Evolutionary conservation across 1,139 yeast species (phyloP), one percentile per base, ranked within the genome.

Genomic region (Blastobotrys persicus): DNA sequence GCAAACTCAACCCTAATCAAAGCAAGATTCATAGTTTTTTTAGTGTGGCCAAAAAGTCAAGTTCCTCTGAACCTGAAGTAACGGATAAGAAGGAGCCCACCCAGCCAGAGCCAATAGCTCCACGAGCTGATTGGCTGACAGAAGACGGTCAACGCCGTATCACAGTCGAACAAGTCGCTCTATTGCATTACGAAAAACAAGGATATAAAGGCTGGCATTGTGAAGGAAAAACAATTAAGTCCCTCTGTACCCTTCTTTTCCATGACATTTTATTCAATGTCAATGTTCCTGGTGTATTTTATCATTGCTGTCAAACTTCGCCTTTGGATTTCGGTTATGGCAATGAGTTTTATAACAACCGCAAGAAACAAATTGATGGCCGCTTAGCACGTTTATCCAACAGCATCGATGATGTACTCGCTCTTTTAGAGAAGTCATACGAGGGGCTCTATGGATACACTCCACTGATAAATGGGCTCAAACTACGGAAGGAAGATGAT

Each of bases 151-250:
- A 28, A n/a, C 31, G 33, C 18, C 48, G 11, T 5, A 47, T 52
- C 11, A 54, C 68, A 1, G 74, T 70, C 2, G 74, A 70, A 50
- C 60, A 59, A 20, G 59, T 63, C 3, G 69, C 72, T 2, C 51
- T 70, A 26, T 52, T 57, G 18, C 57, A 64, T 43, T 70, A 70
- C 51, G 53, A 42, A 3, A 47, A 52, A 4, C 51, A 49, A 11
- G 70, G 69, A 2, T 70, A 65, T 62, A 48, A 53, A 12, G 74
- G 74, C 2, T 62, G 62, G 38, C 74, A 70, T 54, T 64, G 63
- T 16, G 74, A 70, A 49, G 66, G 65, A 44, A 55, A 69, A 2
- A 59, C 66, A 33, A 49, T 71, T 42, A 54, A 58, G 26, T 62
- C 71, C 0, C 46, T 69, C 11, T 67, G 63, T 52, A 62, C 61